A percentile compares a stretch with the other conserved stretches of the same genome.
phyloP scores from a whole-genome alignment of 1,139 yeast genomes.

The Scheffersomyces insectosa region DNA sequence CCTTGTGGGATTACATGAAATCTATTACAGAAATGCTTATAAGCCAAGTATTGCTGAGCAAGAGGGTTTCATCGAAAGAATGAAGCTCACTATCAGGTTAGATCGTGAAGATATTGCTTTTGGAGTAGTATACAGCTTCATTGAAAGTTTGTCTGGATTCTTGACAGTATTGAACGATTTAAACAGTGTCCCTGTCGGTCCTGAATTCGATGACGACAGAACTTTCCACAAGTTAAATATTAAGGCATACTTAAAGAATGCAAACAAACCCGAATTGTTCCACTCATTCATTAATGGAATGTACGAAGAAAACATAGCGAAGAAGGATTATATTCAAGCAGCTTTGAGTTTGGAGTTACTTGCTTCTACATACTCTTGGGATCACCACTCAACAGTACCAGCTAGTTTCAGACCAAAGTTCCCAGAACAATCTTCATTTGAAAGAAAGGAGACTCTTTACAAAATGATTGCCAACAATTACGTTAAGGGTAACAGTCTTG shows the following conservation, averaged over 20 bases:
- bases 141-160: slow-evolving; percentile 62
- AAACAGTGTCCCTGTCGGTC: slow-evolving; percentile 74
- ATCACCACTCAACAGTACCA: slow-evolving; percentile 57
- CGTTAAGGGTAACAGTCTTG: slow-evolving; percentile 56
- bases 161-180: slow-evolving; percentile 67
- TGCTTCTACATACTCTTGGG: slow-evolving; percentile 81
- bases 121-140: slow-evolving; percentile 49
- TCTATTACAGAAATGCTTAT: slow-evolving; percentile 58
- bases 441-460: slow-evolving; percentile 73
- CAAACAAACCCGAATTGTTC: slow-evolving; percentile 78
- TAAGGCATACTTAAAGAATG: slow-evolving; percentile 74
- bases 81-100: slow-evolving; percentile 53
- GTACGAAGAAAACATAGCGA: slow-evolving; percentile 63
- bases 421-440: slow-evolving; percentile 79
- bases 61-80: slow-evolving; percentile 48
- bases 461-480: slow-evolving; percentile 74
- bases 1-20: slow-evolving; percentile 61
- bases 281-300: slow-evolving; percentile 75
- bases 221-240: slow-evolving; percentile 78
- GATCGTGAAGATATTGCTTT: slow-evolving; percentile 72
- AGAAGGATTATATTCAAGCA: slow-evolving; percentile 74
- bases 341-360: slow-evolving; percentile 77
- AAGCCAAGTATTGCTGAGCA: slow-evolving; percentile 61
- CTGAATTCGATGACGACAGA: slow-evolving; percentile 85
- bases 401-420: slow-evolving; percentile 65